Base-by-base conservation (phyloP, 805 yeast species). In the Ascoidea rubescens region DNA sequence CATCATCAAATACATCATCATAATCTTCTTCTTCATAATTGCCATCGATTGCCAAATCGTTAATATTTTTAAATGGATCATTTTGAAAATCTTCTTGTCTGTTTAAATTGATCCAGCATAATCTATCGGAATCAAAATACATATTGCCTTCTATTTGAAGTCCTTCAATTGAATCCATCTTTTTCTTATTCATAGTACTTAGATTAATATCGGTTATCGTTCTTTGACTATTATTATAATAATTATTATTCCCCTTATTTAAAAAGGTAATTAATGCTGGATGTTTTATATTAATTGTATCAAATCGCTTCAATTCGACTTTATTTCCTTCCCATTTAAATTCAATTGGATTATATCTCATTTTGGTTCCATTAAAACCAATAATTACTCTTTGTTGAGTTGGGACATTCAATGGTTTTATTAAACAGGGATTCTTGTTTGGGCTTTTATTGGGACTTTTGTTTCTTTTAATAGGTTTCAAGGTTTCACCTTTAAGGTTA, bases 311-410 rank as follows among this genome's bases (percentile, higher is more conserved):
- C 2, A 52, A 43, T 44, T 55, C 57, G 28, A 51, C 51, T 31
- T 55, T 55, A 50, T 55, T 55, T 4, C 57, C 57, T 50, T 55
- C 57, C 57, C 57, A 55, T 37, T 50, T 53, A 33, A 31, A 53
- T 8, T 52, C 51, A 5, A 5, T 31, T 4, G 57, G 57, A 46
- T 55, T 53, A 45, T 52, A 55, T 5, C 47, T 49, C 57, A 55
- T 55, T 32, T 53, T 53, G 10, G 45, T 49, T 5, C 57, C 57
- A 31, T 51, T 51, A 47, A 51, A 55, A 8, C 57, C 57, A 37
- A 49, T 52, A 4, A 53, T 53, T 14, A 48, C 53, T 21, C 31
- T 45, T 28, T 55, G 47, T 7, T 44, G 31, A 31, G 51, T 51
- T 4, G 54, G 44, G 4, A 43, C 48, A 32, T 49, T 53, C 31